phyloP scores from a whole-genome alignment of 2,329 filamentous ascomycete species.

The Fusarium nanum region DNA sequence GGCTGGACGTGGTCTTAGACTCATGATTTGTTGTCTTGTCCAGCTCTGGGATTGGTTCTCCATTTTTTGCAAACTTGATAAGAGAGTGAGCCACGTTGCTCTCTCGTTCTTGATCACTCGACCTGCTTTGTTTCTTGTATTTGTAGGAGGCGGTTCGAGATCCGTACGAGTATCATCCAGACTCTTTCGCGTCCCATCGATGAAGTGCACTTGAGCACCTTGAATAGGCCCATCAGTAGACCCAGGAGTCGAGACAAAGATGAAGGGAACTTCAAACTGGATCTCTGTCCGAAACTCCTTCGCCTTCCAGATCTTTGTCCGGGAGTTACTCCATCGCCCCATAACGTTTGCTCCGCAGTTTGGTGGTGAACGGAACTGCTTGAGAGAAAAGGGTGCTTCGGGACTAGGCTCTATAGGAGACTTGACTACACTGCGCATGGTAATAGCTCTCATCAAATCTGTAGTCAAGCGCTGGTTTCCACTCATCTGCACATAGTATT shows the following conservation, averaged over 20 bases:
- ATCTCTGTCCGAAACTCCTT: conserved; percentile 23
- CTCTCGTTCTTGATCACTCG: conserved; percentile 17
- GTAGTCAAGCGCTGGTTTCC: conserved; percentile 2
- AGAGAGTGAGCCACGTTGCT: conserved; percentile 7
- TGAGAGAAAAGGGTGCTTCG: conserved; percentile 11
- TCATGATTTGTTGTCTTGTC: conserved; percentile 25
- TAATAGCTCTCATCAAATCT: conserved; percentile 23
- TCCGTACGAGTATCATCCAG: conserved; percentile 20
- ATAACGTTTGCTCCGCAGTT: conserved; percentile 23
- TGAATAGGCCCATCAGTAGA: background rate
- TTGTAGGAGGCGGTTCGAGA: background rate
- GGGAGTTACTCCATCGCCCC: conserved; percentile 11
- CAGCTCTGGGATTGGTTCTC: conserved; percentile 23
- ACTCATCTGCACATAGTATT: conserved; percentile 18
- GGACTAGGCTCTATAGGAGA: conserved; percentile 4
- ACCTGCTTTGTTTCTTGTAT: conserved; percentile 8
- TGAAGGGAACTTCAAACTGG: conserved; percentile 7
- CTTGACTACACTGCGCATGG: conserved; percentile 13
- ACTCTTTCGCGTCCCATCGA: conserved; percentile 18
- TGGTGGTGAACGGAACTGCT: conserved; percentile 16
- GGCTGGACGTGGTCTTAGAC: conserved; percentile 3
- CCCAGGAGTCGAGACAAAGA: conserved; percentile 1
- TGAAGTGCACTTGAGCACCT: background rate
- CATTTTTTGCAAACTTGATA: conserved; percentile 22
- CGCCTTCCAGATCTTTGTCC: conserved; percentile 13